Evolutionary conservation across 1,139 yeast genomes (phyloP).

Genomic region (Kodamaea fungicola): DNA sequence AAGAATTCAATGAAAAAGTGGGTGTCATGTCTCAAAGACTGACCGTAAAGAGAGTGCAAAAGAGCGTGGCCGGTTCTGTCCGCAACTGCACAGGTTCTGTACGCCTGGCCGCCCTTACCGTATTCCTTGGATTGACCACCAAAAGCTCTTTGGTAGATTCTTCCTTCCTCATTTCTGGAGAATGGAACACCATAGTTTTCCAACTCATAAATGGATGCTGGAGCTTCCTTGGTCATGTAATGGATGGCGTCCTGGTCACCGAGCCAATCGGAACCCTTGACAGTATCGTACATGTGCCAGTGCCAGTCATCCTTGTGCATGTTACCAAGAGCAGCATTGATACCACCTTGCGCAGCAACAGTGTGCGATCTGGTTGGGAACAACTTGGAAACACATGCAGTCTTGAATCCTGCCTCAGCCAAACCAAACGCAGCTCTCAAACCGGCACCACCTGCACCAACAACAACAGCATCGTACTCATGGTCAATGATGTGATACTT

Average conservation of each 20-base stretch:
- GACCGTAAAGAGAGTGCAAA: slow-evolving; percentile 94
- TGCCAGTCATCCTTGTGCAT: slow-evolving; percentile 99
- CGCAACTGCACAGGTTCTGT: slow-evolving; percentile 98
- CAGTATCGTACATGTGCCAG: slow-evolving; percentile 99
- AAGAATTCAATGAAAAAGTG: slow-evolving; percentile 97
- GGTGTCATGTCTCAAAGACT: slow-evolving; percentile 93
- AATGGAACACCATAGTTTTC: slow-evolving; percentile 99
- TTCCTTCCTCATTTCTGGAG: slow-evolving; percentile 94
- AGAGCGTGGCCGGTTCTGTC: slow-evolving; percentile 99
- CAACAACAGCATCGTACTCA: slow-evolving; percentile 96
- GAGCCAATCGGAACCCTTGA: slow-evolving; percentile 99
- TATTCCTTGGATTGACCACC: slow-evolving; percentile 96
- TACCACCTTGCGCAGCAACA: slow-evolving; percentile 99
- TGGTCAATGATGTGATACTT: slow-evolving; percentile 93
- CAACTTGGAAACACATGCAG: slow-evolving; percentile 95
- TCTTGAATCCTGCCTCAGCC: slow-evolving; percentile 95
- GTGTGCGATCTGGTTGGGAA: slow-evolving; percentile 99
- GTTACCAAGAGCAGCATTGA: slow-evolving; percentile 95
- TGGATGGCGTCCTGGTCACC: slow-evolving; percentile 99
- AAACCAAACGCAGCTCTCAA: slow-evolving; percentile 97
- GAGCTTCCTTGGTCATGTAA: slow-evolving; percentile 98
- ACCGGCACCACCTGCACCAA: slow-evolving; percentile 99
- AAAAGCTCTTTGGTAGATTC: slow-evolving; percentile 97
- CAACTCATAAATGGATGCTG: slow-evolving; percentile 89
- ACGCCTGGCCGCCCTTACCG: slow-evolving; percentile 99